These are phyloP conservation scores for Agastache rugosa DNA, from an alignment of 257 asterid species.

Conservation along the genomic window DNA sequence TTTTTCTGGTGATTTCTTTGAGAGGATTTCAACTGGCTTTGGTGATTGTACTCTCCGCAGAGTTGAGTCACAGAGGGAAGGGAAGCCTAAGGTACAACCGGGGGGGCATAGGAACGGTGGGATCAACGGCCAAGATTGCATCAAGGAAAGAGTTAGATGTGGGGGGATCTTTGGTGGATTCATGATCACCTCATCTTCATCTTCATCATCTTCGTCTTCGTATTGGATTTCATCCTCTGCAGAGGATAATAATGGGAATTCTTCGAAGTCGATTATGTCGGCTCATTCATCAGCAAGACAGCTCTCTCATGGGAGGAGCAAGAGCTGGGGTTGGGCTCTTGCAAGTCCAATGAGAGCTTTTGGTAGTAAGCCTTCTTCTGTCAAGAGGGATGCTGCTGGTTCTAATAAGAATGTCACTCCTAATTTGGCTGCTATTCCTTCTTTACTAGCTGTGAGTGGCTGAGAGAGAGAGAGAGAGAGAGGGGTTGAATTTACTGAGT, in stretches of 20 bases:
- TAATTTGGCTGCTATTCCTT: conserved; percentile 85
- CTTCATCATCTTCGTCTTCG: conserved; percentile 78
- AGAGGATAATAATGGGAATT: conserved; percentile 58
- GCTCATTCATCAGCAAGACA: conserved; percentile 39
- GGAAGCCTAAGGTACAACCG: conserved; percentile 60
- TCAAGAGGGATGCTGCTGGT: conserved; percentile 53
- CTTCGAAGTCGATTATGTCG: conserved; percentile 43
- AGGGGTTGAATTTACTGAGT: conserved; percentile 31
- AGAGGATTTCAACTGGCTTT: conserved; percentile 93
- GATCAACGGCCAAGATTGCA: conserved; percentile 64
- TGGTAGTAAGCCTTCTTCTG: conserved; percentile 56
- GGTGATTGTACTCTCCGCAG: conserved; percentile 95
- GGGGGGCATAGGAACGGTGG: conserved; percentile 45
- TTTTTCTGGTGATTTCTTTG: conserved; percentile 95
- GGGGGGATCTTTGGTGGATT: conserved; percentile 94
- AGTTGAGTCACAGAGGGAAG: conserved; percentile 97
- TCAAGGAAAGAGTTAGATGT: conserved; percentile 86
- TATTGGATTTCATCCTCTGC: conserved; percentile 62
- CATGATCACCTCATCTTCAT: conserved; percentile 76
- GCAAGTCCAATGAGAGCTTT: conserved; percentile 99
- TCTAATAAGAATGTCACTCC: conserved; percentile 67
- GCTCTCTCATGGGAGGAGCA: conserved; percentile 79
- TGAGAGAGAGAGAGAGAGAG: conserved; percentile 31
- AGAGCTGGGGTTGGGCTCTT: conserved; percentile 98
- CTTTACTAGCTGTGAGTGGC: conserved; percentile 78